Evolutionary conservation across 371 early-diverging fungal species (phyloP).

Genomic region (Rhizomucor pusillus): DNA sequence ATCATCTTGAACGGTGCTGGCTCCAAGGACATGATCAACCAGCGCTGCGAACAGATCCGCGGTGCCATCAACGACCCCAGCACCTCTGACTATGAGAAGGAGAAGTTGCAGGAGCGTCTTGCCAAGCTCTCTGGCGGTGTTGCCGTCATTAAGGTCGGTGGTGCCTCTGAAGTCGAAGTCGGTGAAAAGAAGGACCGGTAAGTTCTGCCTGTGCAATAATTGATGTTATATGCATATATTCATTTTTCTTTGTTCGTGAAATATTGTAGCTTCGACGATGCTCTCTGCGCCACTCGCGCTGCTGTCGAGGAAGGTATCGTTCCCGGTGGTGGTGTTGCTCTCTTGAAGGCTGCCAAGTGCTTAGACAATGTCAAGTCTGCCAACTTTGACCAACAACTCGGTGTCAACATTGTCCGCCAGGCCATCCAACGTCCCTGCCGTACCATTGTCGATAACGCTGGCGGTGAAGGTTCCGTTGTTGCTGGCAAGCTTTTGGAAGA

Average conservation of each 20-base stretch:
- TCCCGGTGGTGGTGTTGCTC: conserved; percentile 96
- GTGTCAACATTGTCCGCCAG: conserved; percentile 91
- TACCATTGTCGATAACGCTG: conserved; percentile 96
- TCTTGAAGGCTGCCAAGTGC: conserved; percentile 87
- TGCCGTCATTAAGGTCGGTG: conserved; percentile 98
- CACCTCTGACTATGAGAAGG: conserved; percentile 95
- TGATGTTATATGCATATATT: too few relatives aligned
- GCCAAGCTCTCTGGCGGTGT: conserved; percentile 98
- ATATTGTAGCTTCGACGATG: conserved; percentile 89
- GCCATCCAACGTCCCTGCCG: conserved; percentile 92
- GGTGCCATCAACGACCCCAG: conserved; percentile 76
- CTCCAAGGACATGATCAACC: conserved; percentile 79
- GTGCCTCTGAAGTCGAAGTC: conserved; percentile 96
- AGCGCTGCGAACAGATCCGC: conserved; percentile 96
- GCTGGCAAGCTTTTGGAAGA: conserved; percentile 92
- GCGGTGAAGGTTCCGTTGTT: conserved; percentile 94
- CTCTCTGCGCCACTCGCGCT: conserved; percentile 96
- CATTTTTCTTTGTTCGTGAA: too few relatives aligned
- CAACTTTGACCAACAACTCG: conserved; percentile 98
- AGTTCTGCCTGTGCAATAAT: neutral
- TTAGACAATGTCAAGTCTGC: conserved; percentile 77
- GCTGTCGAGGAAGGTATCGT: conserved; percentile 99
- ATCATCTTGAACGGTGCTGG: conserved; percentile 95
- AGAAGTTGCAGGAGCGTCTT: conserved; percentile 98
- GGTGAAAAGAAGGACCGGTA: conserved; percentile 98